Base-by-base conservation (phyloP, 768 basidiomycete genomes). In the Macrolepiota albuminosa region DNA sequence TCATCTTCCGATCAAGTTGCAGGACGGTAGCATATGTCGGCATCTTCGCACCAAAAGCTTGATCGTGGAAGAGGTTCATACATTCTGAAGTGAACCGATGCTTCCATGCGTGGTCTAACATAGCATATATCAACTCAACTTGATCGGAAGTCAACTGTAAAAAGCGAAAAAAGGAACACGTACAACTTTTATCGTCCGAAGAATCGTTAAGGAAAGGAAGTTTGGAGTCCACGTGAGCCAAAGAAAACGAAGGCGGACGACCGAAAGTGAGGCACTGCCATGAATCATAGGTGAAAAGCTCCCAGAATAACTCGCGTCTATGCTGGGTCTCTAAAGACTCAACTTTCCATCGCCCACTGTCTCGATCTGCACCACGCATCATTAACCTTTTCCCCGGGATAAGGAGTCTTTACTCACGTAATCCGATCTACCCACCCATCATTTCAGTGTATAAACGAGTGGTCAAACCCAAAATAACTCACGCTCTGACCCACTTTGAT, bases 401-500 rank as follows among this genome's bases (percentile, higher is more conserved):
- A 4, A 4, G 29, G 29, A 29, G 29, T 29, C 29, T 31, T 40
- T 48, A 75, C 85, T 75, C 69, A 88, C 87, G 87, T 57, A 88
- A 78, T 33, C 87, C 87, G 73, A 88, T 87, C 87, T 88, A 61
- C 14, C 33, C 10, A 56, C 34, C 26, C 26, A 48, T 50, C 33
- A 26, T 33, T 33, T 65, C 50, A 63, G 56, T 45, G 43, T 40
- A 57, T 57, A 54, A 54, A 56, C 47, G 37, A 29, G 29, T 1
- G 57, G 59, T 61, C 58, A 48, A 56, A 45, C 57, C 60, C 43
- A 29, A 62, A 59, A 68, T 59, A 59, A 76, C 86, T 76, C 68
- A 88, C 87, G 66, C 85, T 86, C 69, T 88, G 87, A 21, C 83
- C 84, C 59, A 88, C 75, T 73, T 86, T 88, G 61, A 88, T 82